phyloP scores from a whole-genome alignment of 2,329 filamentous ascomycete species.

The Phyllosticta ampelicida region DNA sequence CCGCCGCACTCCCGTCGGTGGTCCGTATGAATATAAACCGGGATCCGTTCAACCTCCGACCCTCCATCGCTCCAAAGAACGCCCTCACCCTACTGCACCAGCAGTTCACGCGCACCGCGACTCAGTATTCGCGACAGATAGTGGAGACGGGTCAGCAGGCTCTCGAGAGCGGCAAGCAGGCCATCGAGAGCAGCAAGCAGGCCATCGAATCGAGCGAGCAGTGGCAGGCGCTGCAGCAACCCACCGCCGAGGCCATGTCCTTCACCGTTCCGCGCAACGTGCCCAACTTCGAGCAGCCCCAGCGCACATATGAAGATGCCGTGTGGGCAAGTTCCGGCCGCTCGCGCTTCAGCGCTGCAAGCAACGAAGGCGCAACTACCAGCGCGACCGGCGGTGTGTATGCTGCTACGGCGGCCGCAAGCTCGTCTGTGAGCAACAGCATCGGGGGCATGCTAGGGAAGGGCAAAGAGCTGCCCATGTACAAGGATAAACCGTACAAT shows the following conservation, averaged over 20 bases:
- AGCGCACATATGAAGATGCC: constrained; percentile 30
- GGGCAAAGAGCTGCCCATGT: constrained; percentile 68
- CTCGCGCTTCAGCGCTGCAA: constrained; percentile 12
- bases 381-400: constrained; percentile 23
- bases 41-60: constrained; percentile 36
- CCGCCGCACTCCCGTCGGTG: neutral
- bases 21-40: constrained; percentile 21
- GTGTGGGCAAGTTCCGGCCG: constrained; percentile 26
- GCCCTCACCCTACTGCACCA: constrained; percentile 23
- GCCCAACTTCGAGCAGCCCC: constrained; percentile 31
- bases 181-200: constrained; percentile 20
- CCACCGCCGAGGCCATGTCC: constrained; percentile 26
- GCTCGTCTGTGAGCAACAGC: constrained; percentile 44
- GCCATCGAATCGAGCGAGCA: constrained; percentile 16
- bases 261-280: constrained; percentile 33
- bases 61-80: constrained; percentile 18
- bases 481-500: constrained; percentile 95
- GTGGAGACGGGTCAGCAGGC: constrained; percentile 22
- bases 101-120: constrained; percentile 20
- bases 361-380: neutral
- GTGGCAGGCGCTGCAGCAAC: constrained; percentile 13
- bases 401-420: constrained; percentile 26
- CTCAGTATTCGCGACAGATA: constrained; percentile 14
- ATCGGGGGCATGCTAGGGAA: constrained; percentile 55
- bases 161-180: constrained; percentile 23